phyloP scores from a whole-genome alignment of 1,284 basidiomycete genomes.

The Phlebopus sp. region DNA sequence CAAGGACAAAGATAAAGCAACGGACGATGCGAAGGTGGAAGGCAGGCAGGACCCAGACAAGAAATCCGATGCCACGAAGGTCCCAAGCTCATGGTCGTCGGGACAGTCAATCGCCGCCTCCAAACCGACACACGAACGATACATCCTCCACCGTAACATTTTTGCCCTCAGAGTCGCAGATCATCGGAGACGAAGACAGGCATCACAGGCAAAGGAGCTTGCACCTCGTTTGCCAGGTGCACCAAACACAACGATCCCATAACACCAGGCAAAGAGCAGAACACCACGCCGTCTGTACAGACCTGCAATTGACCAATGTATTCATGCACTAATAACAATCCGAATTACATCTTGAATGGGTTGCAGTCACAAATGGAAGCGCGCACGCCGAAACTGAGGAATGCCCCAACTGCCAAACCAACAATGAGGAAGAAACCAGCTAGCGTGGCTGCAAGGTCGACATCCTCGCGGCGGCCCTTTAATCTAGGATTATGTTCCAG shows the following conservation, averaged over 20 bases:
- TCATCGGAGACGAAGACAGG: conserved; percentile 54
- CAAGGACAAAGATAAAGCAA: conserved; percentile 30
- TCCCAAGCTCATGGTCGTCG: conserved; percentile 23
- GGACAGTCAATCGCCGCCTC: conserved; percentile 30
- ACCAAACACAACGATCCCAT: conserved; percentile 33
- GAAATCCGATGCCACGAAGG: conserved; percentile 22
- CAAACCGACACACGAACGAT: conserved; percentile 48
- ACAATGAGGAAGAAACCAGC: conserved; percentile 76
- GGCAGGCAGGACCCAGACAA: conserved; percentile 25
- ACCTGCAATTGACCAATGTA: too few species aligned
- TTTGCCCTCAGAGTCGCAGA: conserved; percentile 60
- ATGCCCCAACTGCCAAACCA: conserved; percentile 72
- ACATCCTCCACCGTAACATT: conserved; percentile 56
- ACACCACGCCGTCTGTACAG: background rate
- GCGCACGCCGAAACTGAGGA: conserved; percentile 76
- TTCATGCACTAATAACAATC: background rate
- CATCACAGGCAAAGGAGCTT: conserved; percentile 53
- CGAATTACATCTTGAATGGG: conserved; percentile 47
- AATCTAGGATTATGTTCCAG: conserved; percentile 69
- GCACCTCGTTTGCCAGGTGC: conserved; percentile 55
- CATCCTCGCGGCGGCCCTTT: conserved; percentile 63
- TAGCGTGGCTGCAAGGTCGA: conserved; percentile 81
- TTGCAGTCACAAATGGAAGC: conserved; percentile 67
- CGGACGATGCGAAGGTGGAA: conserved; percentile 24
- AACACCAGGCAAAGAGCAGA: background rate